These are phyloP conservation scores for Leishmania major DNA, from an alignment of 208 protist species.

Conservation along the genomic window DNA sequence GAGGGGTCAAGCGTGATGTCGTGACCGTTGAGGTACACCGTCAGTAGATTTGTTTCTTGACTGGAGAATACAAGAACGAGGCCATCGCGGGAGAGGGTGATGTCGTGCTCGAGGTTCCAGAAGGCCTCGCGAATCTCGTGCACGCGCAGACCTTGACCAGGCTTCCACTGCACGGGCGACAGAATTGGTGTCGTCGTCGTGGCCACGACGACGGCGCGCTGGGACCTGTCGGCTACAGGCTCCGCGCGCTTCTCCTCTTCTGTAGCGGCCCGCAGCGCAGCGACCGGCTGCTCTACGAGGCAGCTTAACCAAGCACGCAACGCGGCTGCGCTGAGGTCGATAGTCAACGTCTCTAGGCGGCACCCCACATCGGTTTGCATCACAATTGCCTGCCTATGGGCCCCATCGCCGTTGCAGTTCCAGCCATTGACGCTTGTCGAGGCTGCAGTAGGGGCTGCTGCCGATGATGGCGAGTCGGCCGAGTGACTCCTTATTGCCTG, in stretches of 20 bases:
- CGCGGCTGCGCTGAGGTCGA: slow-evolving; percentile 31
- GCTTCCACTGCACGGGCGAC: slow-evolving; percentile 19
- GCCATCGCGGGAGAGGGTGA: slow-evolving; percentile 38
- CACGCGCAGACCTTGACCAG: slow-evolving; percentile 27
- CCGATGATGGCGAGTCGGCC: not conserved
- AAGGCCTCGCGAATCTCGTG: slow-evolving; percentile 23
- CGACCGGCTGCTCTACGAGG: slow-evolving; percentile 31
- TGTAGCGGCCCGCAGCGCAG: slow-evolving; percentile 18
- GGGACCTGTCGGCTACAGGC: not conserved
- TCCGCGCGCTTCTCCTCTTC: slow-evolving; percentile 17
- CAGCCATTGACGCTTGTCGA: not conserved
- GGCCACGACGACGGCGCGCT: not conserved
- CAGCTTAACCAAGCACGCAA: slow-evolving; percentile 29
- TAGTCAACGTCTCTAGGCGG: slow-evolving; percentile 20
- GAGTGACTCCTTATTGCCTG: not conserved
- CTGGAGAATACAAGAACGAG: slow-evolving; percentile 72
- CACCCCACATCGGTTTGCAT: slow-evolving; percentile 26
- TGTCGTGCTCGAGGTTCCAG: slow-evolving; percentile 34
- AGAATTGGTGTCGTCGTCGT: not conserved
- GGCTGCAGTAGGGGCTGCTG: not conserved
- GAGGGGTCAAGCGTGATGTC: slow-evolving; percentile 49
- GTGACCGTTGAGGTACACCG: slow-evolving; percentile 67
- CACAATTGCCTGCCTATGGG: not conserved
- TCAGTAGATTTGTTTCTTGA: slow-evolving; percentile 69
- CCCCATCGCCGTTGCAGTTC: not conserved